Conservation (phyloP, 2,329 filamentous ascomycete genomes). For the Keithomyces neogunnii region DNA sequence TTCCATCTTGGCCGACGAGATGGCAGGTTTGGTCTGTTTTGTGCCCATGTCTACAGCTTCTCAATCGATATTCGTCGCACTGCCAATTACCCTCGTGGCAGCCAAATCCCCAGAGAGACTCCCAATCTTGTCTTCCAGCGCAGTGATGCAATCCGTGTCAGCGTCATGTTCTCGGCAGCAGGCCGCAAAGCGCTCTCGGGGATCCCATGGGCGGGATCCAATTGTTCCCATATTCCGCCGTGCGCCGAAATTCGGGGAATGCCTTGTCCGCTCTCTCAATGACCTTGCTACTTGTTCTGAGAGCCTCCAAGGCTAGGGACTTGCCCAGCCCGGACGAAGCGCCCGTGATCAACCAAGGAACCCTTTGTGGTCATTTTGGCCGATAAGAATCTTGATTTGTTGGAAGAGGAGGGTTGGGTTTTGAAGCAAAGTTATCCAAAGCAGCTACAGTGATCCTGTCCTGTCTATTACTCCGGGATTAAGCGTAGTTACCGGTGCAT, state of each 20-base stretch:
- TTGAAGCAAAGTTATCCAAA: no score
- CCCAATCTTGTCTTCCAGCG: not conserved
- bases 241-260: not conserved
- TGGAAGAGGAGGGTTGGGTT: no score
- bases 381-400: no score
- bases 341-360: not conserved
- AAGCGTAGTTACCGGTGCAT: no score
- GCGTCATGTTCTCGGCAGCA: not conserved
- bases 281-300: not conserved
- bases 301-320: not conserved
- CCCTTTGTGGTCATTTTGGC: no score
- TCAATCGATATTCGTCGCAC: no score
- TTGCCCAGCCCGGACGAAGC: constrained; percentile 1
- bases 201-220: not conserved
- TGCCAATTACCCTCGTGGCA: no score
- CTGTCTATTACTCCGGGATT: no score
- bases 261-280: not conserved
- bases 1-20: no score
- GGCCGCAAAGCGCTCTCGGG: not conserved
- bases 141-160: not conserved
- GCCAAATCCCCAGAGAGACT: not conserved
- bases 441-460: no score
- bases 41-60: no score
- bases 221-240: not conserved
- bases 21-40: no score